Evolutionary conservation across 129 eudicot genomes (phyloP), one percentile per base, ranked within the genome.

Genomic region (Artemisia tridentata): DNA sequence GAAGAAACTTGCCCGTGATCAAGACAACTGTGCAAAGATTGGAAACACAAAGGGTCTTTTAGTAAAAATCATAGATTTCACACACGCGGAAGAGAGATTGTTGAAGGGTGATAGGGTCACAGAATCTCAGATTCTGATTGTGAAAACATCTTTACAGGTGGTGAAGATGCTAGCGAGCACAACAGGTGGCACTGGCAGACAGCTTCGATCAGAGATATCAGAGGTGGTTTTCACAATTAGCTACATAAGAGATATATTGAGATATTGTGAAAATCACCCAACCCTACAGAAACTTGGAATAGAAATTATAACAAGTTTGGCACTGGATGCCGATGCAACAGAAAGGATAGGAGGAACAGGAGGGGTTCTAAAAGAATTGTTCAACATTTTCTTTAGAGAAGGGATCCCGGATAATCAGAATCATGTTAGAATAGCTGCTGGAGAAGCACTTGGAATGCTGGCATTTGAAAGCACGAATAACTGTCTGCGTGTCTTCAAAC

Each of bases 1-100:
- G 61, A 93, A 93, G 88, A 93, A 93, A 75, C 89, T 93, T 2
- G 97, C 99, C 0, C 90, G 89, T 27, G 96, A 93, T 67, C 99
- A 89, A 55, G 92, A 90, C 48, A 90, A 87, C 15, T 93, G 99
- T 64, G 96, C 86, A 12, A 89, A 87, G 79, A 93, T 93, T 20
- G 99, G 99, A 3, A 87, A 84, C 75, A 87, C 97, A 15, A 86
- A 82, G 48, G 99, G 99, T 1, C 80, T 93, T 3, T 61, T 93
- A 43, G 83, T 91, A 0, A 90, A 87, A 13, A 87, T 93, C 50
- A 81, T 93, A 47, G 97, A 85, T 60, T 93, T 90, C 63, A 80
- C 90, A 0, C 87, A 82, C n/a, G 85, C 88, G 1, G 87, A 85
- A 1, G 96, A 90, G 73, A 80, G 86, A 29, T 13, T 87, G 34